These are phyloP conservation scores for Boletus vinaceobasis DNA, from an alignment of 768 basidiomycete genomes.

Conservation along the genomic window DNA sequence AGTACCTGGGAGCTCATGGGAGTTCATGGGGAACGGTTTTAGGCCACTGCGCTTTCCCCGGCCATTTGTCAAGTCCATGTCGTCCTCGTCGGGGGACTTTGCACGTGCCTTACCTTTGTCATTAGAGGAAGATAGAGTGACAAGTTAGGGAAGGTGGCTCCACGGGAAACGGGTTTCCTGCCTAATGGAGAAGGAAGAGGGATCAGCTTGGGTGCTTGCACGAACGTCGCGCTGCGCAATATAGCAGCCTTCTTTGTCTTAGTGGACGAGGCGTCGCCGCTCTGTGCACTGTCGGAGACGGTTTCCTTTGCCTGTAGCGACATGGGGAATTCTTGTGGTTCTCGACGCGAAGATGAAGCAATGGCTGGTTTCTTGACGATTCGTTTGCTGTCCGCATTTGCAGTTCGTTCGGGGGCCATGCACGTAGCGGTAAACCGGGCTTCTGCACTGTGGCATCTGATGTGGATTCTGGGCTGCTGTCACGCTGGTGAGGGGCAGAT, in stretches of 20 bases:
- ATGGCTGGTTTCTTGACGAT: conserved; percentile 5
- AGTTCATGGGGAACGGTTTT: conserved; percentile 47
- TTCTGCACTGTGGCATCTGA: conserved; percentile 7
- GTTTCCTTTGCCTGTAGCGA: conserved; percentile 23
- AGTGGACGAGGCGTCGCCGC: conserved; percentile 6
- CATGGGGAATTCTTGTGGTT: conserved; percentile 26
- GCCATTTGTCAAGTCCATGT: background rate
- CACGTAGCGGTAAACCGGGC: background rate
- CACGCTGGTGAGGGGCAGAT: background rate
- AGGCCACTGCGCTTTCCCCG: background rate
- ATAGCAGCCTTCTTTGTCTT: conserved; percentile 10
- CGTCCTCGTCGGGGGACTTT: background rate
- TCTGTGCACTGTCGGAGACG: conserved; percentile 8
- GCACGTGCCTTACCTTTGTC: conserved; percentile 20
- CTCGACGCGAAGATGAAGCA: conserved; percentile 5
- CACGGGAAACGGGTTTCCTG: conserved; percentile 5
- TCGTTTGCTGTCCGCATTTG: background rate
- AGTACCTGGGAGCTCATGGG: conserved; percentile 49
- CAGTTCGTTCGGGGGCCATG: conserved; percentile 6
- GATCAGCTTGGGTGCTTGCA: background rate
- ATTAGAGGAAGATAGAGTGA: conserved; percentile 17
- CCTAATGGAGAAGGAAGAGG: conserved; percentile 24
- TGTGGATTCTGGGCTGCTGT: conserved; percentile 17
- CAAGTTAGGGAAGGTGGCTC: conserved; percentile 20
- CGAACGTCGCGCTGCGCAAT: conserved; percentile 5